phyloP scores from a whole-genome alignment of 768 basidiomycete genomes.

The Tricholoma hemisulphureum region DNA sequence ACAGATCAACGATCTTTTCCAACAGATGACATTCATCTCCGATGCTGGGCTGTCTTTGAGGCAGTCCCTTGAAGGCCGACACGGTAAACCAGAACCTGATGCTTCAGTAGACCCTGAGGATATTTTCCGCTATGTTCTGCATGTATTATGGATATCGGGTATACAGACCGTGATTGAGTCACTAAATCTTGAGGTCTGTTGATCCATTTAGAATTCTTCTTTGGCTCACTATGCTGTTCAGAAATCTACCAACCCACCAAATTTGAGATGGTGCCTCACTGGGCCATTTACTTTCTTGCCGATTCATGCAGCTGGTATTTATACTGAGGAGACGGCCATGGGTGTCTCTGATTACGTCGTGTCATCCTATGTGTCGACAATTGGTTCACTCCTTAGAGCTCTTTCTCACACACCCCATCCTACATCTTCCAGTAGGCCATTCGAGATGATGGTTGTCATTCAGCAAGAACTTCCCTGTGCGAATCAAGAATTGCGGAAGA shows the following conservation, averaged over 20 bases:
- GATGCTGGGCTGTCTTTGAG: not conserved
- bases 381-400: not conserved
- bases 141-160: not conserved
- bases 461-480: not conserved
- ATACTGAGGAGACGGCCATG: not conserved
- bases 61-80: not conserved
- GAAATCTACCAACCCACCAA: not conserved
- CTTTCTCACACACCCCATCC: not conserved
- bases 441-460: not conserved
- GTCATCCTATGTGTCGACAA: not conserved
- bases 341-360: not conserved
- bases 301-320: constrained; percentile 1
- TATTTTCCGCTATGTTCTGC: not conserved
- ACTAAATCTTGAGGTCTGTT: not conserved
- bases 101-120: not conserved
- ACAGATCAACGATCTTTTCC: not conserved
- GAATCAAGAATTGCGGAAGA: not conserved
- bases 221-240: not conserved
- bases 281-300: not conserved
- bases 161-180: not conserved
- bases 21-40: not conserved
- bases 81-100: not conserved
- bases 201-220: not conserved
- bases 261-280: not conserved
- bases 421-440: not conserved